Base-by-base conservation (phyloP, 805 yeast species). In the Saturnispora saitoi region DNA sequence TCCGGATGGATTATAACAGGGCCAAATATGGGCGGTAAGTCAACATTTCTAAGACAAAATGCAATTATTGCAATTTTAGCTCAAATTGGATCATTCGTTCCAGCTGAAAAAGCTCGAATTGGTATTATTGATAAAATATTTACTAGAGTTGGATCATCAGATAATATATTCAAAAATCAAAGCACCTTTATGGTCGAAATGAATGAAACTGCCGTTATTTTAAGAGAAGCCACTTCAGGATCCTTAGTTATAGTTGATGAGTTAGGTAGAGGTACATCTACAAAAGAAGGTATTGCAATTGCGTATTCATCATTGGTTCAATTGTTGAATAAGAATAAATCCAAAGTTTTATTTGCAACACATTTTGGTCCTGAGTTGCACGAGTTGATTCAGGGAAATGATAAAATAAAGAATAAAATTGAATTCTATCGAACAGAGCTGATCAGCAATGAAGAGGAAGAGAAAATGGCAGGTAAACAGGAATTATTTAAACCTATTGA, bases 121-220 rank as follows among this genome's bases (percentile, higher is more conserved):
- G 90, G 93, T 0, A 62, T 86, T 1, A 87, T 88, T 15, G 95
- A 88, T 63, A 76, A 81, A 47, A 77, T 88, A 0, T 86, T 83
- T 58, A 81, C 93, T 20, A 70, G 96, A 26, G 80, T 87, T 59
- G 89, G 89, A 2, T 89, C 96, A 0, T 82, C 87, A 0, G 96
- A 89, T 66, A 87, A 87, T 58, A 73, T 89, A 26, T 77, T 77
- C 51, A 74, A 79, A 43, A 89, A 89, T 38, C 77, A 83, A 58
- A 83, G 93, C n/a, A 88, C 96, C 0, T 89, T 89, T 58, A 86
- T 88, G 95, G 86, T 84, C 14, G 96, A 89, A 58, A 87, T 89
- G 95, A 72, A 81, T 36, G 96, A 89, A 61, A 83, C 95, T 2
- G 78, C 87, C 2, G 66, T 71, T 40, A 87, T 89, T 32, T 61